These are phyloP conservation scores for Penstemon barbatus DNA, from an alignment of 257 asterid genomes.

Conservation along the genomic window DNA sequence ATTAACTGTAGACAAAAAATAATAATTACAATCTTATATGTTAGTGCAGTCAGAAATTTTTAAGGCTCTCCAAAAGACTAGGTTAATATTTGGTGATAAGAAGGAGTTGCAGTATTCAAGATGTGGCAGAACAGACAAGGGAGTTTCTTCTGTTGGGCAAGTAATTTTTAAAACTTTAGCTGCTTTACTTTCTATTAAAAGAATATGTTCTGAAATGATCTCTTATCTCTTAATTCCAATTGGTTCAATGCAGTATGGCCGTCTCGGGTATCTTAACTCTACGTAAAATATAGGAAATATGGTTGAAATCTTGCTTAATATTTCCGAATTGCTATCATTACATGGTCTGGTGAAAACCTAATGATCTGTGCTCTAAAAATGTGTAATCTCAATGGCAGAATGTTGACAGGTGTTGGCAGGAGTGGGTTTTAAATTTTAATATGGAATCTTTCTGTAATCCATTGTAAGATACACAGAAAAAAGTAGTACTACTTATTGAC, in stretches of 20 bases:
- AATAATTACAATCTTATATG: constrained; percentile 22
- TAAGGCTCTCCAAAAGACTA: constrained; percentile 75
- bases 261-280: constrained; percentile 12
- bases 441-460: neutral
- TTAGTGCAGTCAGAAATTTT: constrained; percentile 81
- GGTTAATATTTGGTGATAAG: constrained; percentile 76
- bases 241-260: constrained; percentile 1
- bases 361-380: neutral
- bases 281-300: constrained; percentile 7
- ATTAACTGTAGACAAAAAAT: constrained; percentile 13
- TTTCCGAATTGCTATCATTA: constrained; percentile 3
- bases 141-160: constrained; percentile 98
- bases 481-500: constrained; percentile 6
- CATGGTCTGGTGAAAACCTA: neutral
- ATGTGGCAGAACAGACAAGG: constrained; percentile 99
- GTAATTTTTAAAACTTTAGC: constrained; percentile 43
- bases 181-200: constrained; percentile 22
- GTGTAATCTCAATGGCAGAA: constrained; percentile 13
- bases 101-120: constrained; percentile 82
- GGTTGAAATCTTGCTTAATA: constrained; percentile 5
- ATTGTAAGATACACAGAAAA: neutral
- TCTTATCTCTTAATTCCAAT: constrained; percentile 10
- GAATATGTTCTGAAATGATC: constrained; percentile 10
- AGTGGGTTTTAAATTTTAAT: neutral
- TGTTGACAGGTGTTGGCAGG: no score